Base-by-base conservation (phyloP, 257 asterid species). In the Rubia yunnanensis region DNA sequence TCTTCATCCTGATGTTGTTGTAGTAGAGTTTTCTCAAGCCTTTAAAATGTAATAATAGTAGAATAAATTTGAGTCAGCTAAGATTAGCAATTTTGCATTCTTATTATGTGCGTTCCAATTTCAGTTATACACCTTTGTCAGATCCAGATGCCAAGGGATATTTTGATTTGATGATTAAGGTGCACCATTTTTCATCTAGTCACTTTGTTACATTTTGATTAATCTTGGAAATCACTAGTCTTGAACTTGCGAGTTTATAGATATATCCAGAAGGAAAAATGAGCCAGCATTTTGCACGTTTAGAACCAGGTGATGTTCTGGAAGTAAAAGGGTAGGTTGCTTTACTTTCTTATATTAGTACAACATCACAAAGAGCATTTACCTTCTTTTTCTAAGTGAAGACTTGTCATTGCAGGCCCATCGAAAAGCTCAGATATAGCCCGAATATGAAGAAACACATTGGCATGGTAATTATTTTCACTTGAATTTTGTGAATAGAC, bases 261-360 rank as follows among this genome's bases (percentile, higher is more conserved):
- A 84, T 92, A 60, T 92, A 92, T 72, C 98, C 98, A 56, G 97
- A 92, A 74, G 98, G 98, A 71, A 87, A 87, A 83, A 92, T 92
- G 98, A 92, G 96, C 73, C 98, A 89, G 80, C 98, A 89, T 75
- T 89, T 89, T 79, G 95, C 97, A 65, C 83, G 82, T 81, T 79
- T 92, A 59, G 86, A 84, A 48, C 95, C 98, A n/a, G 98, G 98
- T 41, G 98, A 92, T 81, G 89, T 83, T 35, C 76, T 92, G 36
- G 96, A 89, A 81, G 91, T 92, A 76, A 92, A 92, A 84, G 98
- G 98, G 98, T 87, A 69, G 82, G 86, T 73, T 57, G 60, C 38
- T 66, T 36, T 14, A 17, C 64, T 53, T 20, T 6, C 59, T 23
- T 7, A 53, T 23, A 3, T 14, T 44, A 7, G 30, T 56, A 8